Base-by-base conservation (phyloP, 2,329 filamentous ascomycete species). In the Myriosclerotinia duriaeana region DNA sequence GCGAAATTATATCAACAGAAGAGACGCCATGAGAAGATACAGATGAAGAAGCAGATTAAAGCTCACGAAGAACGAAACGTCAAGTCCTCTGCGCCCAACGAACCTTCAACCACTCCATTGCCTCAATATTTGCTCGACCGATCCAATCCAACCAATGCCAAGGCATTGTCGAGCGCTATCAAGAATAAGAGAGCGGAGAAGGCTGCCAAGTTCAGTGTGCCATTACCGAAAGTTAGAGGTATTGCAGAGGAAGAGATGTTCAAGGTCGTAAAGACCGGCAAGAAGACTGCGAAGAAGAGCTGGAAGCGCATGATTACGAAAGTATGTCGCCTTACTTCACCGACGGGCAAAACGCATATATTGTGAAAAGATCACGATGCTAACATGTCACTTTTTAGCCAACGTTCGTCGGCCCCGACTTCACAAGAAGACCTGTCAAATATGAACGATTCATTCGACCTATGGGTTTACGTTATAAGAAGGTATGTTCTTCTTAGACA, bases 181-280 rank as follows among this genome's bases (percentile, higher is more conserved):
- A 99, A 98, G 86, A 92, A 97, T 79, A 97, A 97, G 84, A 85
- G 95, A 52, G 85, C 85, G 70, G 96, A 97, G 79, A 97, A 97
- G 85, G 92, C 93, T 8, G 95, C 95, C 61, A 91, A 94, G 77
- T 98, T 97, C 78, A 86, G 85, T 42, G 95, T 98, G 50, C 95
- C 95, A 1, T 79, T 99, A 75, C 95, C 95, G 46, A 97, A 97
- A 81, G 95, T 98, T 54, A 87, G 91, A 75, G 94, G 92, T 71
- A 97, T 98, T 73, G 88, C 87, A 72, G 94, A 98, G 82, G 92
- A 96, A 83, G 94, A 97, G 82, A 94, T 97, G 90, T 98, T 98
- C 84, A 94, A 92, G 80, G 93, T 97, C 17, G 88, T 98, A 75
- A 93, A 93, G 82, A 98, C 94, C 42, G 94, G 95, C 74, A 96